Conservation (phyloP, 2,329 filamentous ascomycete species). For the Microcyclospora tardicrescens region DNA sequence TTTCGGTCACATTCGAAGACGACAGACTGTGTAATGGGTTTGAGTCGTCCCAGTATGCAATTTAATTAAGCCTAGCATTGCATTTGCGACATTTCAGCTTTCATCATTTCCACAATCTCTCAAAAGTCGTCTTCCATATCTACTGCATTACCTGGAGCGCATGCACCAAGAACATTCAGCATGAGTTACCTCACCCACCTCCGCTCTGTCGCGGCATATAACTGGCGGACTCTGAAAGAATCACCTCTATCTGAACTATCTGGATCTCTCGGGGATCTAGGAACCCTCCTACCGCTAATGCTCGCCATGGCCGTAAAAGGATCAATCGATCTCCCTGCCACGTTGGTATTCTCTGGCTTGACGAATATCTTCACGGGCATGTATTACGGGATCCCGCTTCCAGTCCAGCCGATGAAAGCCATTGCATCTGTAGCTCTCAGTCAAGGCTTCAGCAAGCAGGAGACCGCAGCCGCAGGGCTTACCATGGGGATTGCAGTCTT, state of each 20-base stretch:
- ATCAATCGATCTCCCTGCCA: conserved; percentile 70
- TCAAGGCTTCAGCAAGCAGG: conserved; percentile 48
- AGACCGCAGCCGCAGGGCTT: conserved; percentile 72
- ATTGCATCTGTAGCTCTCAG: conserved; percentile 84
- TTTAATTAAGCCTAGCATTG: too few species aligned
- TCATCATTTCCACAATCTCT: too few species aligned
- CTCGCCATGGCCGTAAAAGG: conserved; percentile 68
- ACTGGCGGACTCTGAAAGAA: conserved; percentile 42
- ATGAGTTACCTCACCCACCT: conserved; percentile 9
- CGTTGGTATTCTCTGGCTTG: conserved; percentile 75
- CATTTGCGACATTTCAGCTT: too few species aligned
- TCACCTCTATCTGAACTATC: conserved; percentile 65
- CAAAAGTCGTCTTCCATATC: too few species aligned
- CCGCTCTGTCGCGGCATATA: conserved; percentile 28
- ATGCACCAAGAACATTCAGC: not conserved
- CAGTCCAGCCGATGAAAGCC: conserved; percentile 82
- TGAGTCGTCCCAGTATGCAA: too few species aligned
- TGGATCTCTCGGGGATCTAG: conserved; percentile 76
- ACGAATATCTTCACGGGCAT: conserved; percentile 76
- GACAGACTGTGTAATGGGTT: too few species aligned
- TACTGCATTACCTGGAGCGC: too few species aligned
- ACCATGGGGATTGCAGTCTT: conserved; percentile 64
- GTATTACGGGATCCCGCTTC: conserved; percentile 75
- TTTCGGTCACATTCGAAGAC: too few species aligned
- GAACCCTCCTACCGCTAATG: conserved; percentile 78